A percentile compares a stretch with the other conserved stretches of the same genome.
These are phyloP conservation scores for Sclerotinia nivalis DNA, from an alignment of 2,329 filamentous ascomycete species.

Conservation along the genomic window DNA sequence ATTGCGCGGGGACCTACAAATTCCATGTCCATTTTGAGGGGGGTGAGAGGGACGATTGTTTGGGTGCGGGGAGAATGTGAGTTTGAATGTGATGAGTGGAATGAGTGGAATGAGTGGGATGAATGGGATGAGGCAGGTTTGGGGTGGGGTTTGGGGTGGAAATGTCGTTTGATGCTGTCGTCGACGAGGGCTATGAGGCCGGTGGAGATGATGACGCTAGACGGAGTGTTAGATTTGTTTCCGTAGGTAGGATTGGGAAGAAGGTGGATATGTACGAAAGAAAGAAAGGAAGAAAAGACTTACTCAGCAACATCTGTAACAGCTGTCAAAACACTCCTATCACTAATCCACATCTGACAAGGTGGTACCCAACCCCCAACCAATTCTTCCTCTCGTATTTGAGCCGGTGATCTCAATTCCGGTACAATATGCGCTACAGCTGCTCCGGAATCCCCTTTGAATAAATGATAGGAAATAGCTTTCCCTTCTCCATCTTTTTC, in stretches of 20 bases:
- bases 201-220: constrained; percentile 83
- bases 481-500: constrained; percentile 65
- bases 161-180: constrained; percentile 72
- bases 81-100: constrained; percentile 44
- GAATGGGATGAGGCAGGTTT: constrained; percentile 61
- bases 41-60: constrained; percentile 51
- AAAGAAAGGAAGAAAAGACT: constrained; percentile 44
- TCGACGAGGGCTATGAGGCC: constrained; percentile 86
- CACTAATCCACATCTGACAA: constrained; percentile 87
- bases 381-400: constrained; percentile 68
- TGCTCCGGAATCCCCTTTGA: constrained; percentile 61
- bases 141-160: constrained; percentile 46
- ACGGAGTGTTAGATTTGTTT: not conserved
- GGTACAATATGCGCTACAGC: constrained; percentile 84
- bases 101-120: constrained; percentile 72
- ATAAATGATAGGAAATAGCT: constrained; percentile 76
- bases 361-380: constrained; percentile 90
- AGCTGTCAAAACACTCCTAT: constrained; percentile 64
- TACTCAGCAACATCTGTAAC: constrained; percentile 86
- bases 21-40: constrained; percentile 55
- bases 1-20: constrained; percentile 62
- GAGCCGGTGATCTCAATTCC: constrained; percentile 69
- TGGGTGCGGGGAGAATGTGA: constrained; percentile 39
- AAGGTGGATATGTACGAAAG: not conserved
- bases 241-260: not conserved